These are phyloP conservation scores for Syncephalastrum monosporum DNA, from an alignment of 371 early-diverging fungal genomes.

Conservation along the genomic window DNA sequence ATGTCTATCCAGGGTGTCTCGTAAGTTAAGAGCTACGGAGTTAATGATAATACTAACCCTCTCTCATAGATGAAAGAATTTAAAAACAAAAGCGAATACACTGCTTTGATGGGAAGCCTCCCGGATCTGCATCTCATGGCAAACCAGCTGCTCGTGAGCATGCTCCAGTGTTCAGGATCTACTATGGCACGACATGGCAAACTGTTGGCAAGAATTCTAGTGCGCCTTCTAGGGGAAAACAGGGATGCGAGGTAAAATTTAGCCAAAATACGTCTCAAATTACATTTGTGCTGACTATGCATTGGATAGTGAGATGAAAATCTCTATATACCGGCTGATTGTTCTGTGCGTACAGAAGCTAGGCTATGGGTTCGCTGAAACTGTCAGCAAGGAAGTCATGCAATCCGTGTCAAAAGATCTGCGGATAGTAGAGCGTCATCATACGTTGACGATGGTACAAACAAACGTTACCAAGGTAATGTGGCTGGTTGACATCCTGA, in stretches of 20 bases:
- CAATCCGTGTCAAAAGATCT: conserved; percentile 4
- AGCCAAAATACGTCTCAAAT: background rate
- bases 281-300: background rate
- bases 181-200: conserved; percentile 37
- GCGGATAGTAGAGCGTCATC: background rate
- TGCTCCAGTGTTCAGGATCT: conserved; percentile 41
- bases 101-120: conserved; percentile 38
- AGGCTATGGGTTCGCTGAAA: conserved; percentile 41
- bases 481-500: no score
- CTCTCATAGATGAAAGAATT: conserved; percentile 19
- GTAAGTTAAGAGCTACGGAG: conserved; percentile 18
- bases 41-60: background rate
- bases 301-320: conserved; percentile 27
- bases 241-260: conserved; percentile 30
- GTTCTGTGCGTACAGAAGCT: conserved; percentile 45
- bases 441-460: conserved; percentile 4
- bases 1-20: conserved; percentile 43
- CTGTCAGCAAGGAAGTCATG: conserved; percentile 32
- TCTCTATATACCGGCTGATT: conserved; percentile 37
- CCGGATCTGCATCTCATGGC: conserved; percentile 40
- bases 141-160: conserved; percentile 36
- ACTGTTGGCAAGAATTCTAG: conserved; percentile 37
- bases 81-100: conserved; percentile 20
- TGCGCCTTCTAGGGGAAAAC: conserved; percentile 41
- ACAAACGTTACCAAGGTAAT: background rate